A percentile compares a stretch with the other conserved stretches of the same genome.
Conservation (phyloP, 73 alveolate species). For the Blepharisma stoltei region DNA sequence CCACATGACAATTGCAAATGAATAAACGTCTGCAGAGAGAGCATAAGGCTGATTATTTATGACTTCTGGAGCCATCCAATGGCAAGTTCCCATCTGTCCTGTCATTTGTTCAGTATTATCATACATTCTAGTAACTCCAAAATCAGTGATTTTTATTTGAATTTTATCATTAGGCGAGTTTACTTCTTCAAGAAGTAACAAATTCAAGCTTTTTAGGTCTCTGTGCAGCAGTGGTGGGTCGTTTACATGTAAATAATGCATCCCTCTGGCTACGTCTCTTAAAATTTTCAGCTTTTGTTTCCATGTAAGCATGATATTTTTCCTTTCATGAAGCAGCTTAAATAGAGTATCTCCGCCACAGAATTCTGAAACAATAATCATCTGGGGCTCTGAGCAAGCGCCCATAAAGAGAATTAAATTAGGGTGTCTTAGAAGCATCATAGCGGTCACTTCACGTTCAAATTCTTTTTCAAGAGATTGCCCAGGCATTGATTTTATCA, state of each 20-base stretch:
- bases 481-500: constrained; percentile 54
- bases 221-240: constrained; percentile 91
- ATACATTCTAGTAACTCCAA: constrained; percentile 85
- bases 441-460: constrained; percentile 91
- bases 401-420: constrained; percentile 82
- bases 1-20: constrained; percentile 93
- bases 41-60: constrained; percentile 78
- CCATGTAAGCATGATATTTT: constrained; percentile 72
- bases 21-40: constrained; percentile 94
- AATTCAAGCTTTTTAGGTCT: constrained; percentile 90
- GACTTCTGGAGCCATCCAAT: constrained; percentile 99
- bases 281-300: constrained; percentile 76
- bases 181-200: constrained; percentile 68
- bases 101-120: constrained; percentile 57
- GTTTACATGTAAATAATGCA: constrained; percentile 84
- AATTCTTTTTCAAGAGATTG: constrained; percentile 85
- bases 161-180: constrained; percentile 61
- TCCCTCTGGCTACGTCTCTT: constrained; percentile 90
- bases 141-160: constrained; percentile 87
- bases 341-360: constrained; percentile 94
- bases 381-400: constrained; percentile 69
- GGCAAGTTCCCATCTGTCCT: constrained; percentile 76
- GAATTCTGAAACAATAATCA: constrained; percentile 89
- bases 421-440: constrained; percentile 98
- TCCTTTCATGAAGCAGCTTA: constrained; percentile 81